phyloP scores from a whole-genome alignment of 148 eudicot species.

The Oxyria digyna region DNA sequence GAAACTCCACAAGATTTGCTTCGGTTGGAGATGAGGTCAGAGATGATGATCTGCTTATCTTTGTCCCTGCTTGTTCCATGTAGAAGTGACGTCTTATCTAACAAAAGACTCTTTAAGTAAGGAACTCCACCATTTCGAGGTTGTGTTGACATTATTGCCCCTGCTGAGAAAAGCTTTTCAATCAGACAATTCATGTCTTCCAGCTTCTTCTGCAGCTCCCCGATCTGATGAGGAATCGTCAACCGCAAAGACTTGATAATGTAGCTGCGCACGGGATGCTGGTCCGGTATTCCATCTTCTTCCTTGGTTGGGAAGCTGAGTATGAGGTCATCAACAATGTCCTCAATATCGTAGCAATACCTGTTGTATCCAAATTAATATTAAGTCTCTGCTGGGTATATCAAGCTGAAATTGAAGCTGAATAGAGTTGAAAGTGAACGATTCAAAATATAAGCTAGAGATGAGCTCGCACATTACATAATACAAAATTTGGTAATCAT shows the following conservation, averaged over 20 bases:
- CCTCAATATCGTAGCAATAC: not conserved
- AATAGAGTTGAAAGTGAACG: too few relatives aligned
- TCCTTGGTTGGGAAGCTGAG: not conserved
- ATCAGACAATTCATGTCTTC: not conserved
- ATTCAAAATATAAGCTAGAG: too few relatives aligned
- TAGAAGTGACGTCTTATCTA: not conserved
- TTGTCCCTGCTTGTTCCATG: not conserved
- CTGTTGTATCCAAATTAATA: not conserved
- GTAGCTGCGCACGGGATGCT: not conserved
- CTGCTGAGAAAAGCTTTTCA: not conserved
- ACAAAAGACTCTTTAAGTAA: not conserved
- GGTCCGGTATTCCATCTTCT: not conserved
- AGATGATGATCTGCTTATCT: not conserved
- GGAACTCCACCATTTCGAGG: not conserved
- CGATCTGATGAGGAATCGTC: not conserved
- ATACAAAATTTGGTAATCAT: too few relatives aligned
- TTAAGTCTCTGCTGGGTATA: too few relatives aligned
- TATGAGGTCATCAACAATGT: not conserved
- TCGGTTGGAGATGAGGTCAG: not conserved
- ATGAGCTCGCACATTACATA: too few relatives aligned
- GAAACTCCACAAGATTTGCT: constrained; percentile 8
- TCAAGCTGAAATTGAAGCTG: too few relatives aligned
- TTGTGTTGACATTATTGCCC: not conserved
- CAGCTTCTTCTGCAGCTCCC: not conserved
- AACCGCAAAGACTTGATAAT: not conserved